Conservation (phyloP, 495 filamentous ascomycete genomes). For the Talaromyces proteolyticus region DNA sequence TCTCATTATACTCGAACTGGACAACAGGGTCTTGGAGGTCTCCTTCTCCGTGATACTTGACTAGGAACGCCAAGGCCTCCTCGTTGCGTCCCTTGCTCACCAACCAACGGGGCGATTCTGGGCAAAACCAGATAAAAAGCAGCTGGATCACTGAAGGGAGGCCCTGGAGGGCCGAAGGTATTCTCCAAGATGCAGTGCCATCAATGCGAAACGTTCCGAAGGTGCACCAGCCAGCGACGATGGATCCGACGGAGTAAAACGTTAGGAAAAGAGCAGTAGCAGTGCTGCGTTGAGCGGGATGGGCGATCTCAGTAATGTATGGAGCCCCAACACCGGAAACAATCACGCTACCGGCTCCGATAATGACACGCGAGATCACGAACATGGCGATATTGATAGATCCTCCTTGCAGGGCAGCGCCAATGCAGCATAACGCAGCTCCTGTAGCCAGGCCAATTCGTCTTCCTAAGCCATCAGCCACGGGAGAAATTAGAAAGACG, state of each 20-base stretch:
- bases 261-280: neutral
- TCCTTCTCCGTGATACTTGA: conserved; percentile 24
- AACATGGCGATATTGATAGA: conserved; percentile 2
- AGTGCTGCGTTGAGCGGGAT: neutral
- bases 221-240: conserved; percentile 30
- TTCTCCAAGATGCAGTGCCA: conserved; percentile 47
- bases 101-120: conserved; percentile 44
- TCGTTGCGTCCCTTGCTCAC: conserved; percentile 26
- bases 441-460: conserved; percentile 28
- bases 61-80: conserved; percentile 27
- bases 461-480: conserved; percentile 52
- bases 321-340: neutral
- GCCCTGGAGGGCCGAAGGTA: conserved; percentile 44
- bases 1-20: neutral
- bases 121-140: conserved; percentile 29
- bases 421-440: conserved; percentile 1
- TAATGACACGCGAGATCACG: neutral
- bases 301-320: neutral
- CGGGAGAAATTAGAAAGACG: conserved; percentile 51
- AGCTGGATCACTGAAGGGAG: conserved; percentile 32
- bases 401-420: conserved; percentile 1
- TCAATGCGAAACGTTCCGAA: conserved; percentile 17
- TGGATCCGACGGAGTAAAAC: conserved; percentile 28
- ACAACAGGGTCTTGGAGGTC: conserved; percentile 9
- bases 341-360: neutral